phyloP scores from a whole-genome alignment of 2,329 filamentous ascomycete species.

The Nigrograna mackinnonii region DNA sequence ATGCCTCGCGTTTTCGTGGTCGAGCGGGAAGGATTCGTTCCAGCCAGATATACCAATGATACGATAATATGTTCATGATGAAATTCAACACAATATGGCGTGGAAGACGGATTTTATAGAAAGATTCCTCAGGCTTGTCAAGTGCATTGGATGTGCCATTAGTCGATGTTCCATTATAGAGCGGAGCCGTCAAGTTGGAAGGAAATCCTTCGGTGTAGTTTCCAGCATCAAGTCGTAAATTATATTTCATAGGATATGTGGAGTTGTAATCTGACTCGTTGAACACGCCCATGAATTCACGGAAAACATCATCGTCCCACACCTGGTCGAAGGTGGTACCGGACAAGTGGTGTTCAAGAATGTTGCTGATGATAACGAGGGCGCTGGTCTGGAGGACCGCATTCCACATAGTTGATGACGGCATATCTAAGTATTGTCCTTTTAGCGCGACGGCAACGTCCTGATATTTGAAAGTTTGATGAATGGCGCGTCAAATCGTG shows the following conservation, averaged over 20 bases:
- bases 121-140: not conserved
- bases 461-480: too few species aligned
- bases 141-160: not conserved
- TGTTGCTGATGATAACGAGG: not conserved
- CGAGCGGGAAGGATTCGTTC: constrained; percentile 15
- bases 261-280: not conserved
- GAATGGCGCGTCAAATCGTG: too few species aligned
- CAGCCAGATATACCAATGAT: constrained; percentile 15
- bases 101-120: not conserved
- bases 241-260: not conserved
- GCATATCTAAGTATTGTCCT: not conserved
- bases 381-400: not conserved
- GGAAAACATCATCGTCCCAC: not conserved
- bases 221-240: not conserved
- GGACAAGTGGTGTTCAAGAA: not conserved
- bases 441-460: too few species aligned
- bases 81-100: not conserved
- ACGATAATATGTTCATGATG: constrained; percentile 9
- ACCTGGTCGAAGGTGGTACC: not conserved
- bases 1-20: constrained; percentile 1
- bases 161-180: not conserved
- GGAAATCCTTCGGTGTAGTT: not conserved
- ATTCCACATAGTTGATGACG: not conserved
- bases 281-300: not conserved
- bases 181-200: not conserved